A percentile compares a stretch with the other conserved stretches of the same genome.
Evolutionary conservation across 176 grass and related monocot genomes (phyloP).

Genomic region (Musa beccarii): DNA sequence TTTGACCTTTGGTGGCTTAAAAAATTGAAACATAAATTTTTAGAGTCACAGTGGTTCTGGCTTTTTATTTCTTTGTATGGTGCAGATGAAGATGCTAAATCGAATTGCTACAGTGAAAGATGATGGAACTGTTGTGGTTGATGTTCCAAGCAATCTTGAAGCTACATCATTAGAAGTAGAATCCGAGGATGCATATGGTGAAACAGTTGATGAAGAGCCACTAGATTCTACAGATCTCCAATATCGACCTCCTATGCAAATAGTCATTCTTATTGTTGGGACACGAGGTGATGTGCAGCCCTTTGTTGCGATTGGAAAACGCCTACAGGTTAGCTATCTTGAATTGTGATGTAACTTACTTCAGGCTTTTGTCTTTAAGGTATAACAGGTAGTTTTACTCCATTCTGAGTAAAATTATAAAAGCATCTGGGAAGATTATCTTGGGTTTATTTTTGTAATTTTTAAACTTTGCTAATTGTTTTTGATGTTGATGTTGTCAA

Average conservation of each 20-base stretch:
- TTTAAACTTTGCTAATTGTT: no score
- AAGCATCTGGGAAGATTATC: no score
- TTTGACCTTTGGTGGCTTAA: no score
- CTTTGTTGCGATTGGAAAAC: slow-evolving; percentile 93
- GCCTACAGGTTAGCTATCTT: slow-evolving; percentile 56
- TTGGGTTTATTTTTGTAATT: no score
- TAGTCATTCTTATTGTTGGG: slow-evolving; percentile 95
- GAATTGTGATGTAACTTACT: no score
- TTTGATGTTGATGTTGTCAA: no score
- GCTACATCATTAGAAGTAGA: slow-evolving; percentile 22
- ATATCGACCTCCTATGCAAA: slow-evolving; percentile 77
- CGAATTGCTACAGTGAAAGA: slow-evolving; percentile 72
- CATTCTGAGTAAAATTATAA: neutral
- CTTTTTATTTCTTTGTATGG: slow-evolving; percentile 29
- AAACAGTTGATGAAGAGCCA: slow-evolving; percentile 40
- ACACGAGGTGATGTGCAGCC: slow-evolving; percentile 97
- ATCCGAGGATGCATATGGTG: slow-evolving; percentile 36
- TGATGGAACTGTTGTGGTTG: slow-evolving; percentile 94
- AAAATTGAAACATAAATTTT: no score
- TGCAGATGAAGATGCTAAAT: slow-evolving; percentile 76
- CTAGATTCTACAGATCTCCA: slow-evolving; percentile 56
- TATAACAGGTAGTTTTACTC: neutral
- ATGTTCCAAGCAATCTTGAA: slow-evolving; percentile 72
- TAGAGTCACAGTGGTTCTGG: no score
- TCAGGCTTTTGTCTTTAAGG: neutral